Evolutionary conservation across 2,329 filamentous ascomycete species (phyloP).

Genomic region (Fusarium tricinctum): DNA sequence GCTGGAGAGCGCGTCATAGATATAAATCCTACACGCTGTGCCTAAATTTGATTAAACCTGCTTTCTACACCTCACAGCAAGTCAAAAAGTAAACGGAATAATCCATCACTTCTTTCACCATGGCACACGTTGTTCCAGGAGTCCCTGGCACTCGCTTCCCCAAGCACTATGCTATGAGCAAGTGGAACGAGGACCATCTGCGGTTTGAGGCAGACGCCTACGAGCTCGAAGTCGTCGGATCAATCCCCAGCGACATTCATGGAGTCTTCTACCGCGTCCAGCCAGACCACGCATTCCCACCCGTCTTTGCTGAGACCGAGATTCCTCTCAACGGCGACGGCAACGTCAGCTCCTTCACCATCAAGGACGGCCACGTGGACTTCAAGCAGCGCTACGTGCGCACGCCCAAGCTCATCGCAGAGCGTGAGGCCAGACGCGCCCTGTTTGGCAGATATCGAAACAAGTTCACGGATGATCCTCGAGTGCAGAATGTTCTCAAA

Average conservation of each 20-base stretch:
- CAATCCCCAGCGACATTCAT: conserved; percentile 17
- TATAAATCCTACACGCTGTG: no score
- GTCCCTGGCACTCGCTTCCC: conserved; percentile 18
- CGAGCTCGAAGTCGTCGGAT: conserved; percentile 19
- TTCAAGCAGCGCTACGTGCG: conserved; percentile 27
- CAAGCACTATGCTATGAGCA: conserved; percentile 26
- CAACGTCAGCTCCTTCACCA: conserved; percentile 19
- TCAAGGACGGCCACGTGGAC: conserved; percentile 23
- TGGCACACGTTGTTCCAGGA: conserved; percentile 8
- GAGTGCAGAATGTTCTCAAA: no score
- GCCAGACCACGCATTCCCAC: conserved; percentile 22
- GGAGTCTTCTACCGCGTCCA: conserved; percentile 24
- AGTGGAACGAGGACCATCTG: conserved; percentile 25
- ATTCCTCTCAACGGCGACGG: conserved; percentile 24
- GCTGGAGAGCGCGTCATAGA: no score
- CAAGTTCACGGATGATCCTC: neutral
- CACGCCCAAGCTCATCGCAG: conserved; percentile 21
- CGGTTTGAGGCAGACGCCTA: conserved; percentile 23
- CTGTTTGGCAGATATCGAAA: conserved; percentile 26
- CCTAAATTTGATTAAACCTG: no score
- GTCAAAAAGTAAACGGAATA: no score
- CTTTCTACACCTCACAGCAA: no score
- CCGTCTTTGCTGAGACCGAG: conserved; percentile 20
- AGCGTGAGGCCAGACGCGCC: conserved; percentile 19
- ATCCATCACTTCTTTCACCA: no score